A percentile compares a stretch with the other conserved stretches of the same genome.
These are phyloP conservation scores for Gossypioides kirkii DNA, from an alignment of 345 rosid species.

Conservation along the genomic window DNA sequence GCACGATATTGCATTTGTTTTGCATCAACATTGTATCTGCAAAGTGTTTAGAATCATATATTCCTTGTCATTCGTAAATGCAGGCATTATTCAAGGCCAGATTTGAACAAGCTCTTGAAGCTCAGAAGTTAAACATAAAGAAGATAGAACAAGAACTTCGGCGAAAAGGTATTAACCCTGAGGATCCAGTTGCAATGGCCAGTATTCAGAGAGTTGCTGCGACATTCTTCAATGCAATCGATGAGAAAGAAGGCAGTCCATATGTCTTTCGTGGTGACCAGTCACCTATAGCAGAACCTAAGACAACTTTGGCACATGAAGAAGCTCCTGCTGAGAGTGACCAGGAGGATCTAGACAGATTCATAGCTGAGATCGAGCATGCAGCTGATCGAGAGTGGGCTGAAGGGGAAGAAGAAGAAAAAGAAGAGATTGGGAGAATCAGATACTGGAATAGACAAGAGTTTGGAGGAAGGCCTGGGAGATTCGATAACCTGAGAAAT, in stretches of 20 bases:
- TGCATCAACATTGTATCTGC: background rate
- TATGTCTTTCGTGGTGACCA: conserved; percentile 72
- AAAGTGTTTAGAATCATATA: conserved; percentile 8
- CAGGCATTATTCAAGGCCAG: conserved; percentile 98
- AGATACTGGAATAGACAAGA: conserved; percentile 83
- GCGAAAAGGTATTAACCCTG: conserved; percentile 83
- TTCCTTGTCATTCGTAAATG: conserved; percentile 17
- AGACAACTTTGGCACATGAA: conserved; percentile 26
- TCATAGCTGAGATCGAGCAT: conserved; percentile 90
- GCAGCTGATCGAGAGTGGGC: conserved; percentile 97
- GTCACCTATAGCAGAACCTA: conserved; percentile 23
- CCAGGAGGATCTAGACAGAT: conserved; percentile 87
- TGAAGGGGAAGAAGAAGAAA: conserved; percentile 87
- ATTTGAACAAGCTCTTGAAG: conserved; percentile 98
- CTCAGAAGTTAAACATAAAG: conserved; percentile 95
- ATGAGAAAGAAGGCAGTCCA: conserved; percentile 89
- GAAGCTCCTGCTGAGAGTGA: conserved; percentile 74
- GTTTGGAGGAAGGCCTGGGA: conserved; percentile 58
- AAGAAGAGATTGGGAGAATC: conserved; percentile 62
- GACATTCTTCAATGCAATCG: conserved; percentile 93
- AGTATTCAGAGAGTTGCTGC: conserved; percentile 96
- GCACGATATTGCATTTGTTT: background rate
- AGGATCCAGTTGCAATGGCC: conserved; percentile 99
- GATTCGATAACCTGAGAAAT: conserved; percentile 30
- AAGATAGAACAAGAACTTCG: conserved; percentile 87